phyloP scores from a whole-genome alignment of 1,139 yeast genomes.

The Hemisphaericaspora xylofermentans region DNA sequence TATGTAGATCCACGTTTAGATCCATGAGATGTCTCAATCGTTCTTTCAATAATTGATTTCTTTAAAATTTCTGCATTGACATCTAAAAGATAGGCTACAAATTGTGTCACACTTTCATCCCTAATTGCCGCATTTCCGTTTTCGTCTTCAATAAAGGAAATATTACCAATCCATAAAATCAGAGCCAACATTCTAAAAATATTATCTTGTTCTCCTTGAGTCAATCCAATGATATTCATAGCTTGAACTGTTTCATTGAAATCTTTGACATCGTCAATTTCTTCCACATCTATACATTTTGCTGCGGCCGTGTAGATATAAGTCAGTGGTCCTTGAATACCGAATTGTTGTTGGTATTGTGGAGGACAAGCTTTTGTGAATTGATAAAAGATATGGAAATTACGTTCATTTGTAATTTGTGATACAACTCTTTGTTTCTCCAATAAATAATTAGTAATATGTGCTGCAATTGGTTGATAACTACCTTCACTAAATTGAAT shows the following conservation, averaged over 20 bases:
- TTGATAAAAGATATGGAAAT: conserved; percentile 96
- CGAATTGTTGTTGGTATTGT: conserved; percentile 75
- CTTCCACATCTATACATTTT: conserved; percentile 81
- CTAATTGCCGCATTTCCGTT: conserved; percentile 81
- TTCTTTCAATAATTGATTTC: conserved; percentile 72
- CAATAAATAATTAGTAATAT: conserved; percentile 88
- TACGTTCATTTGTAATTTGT: conserved; percentile 88
- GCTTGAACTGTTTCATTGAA: conserved; percentile 80
- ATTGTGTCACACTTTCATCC: conserved; percentile 86
- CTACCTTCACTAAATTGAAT: conserved; percentile 72
- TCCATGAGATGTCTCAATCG: conserved; percentile 88
- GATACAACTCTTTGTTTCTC: conserved; percentile 96
- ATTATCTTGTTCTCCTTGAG: conserved; percentile 81
- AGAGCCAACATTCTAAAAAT: conserved; percentile 84
- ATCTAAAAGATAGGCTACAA: conserved; percentile 87
- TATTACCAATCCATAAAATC: conserved; percentile 91
- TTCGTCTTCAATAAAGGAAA: conserved; percentile 81
- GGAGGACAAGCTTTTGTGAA: conserved; percentile 90
- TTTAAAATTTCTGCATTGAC: conserved; percentile 69
- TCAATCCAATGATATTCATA: conserved; percentile 83
- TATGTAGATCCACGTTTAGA: conserved; percentile 88
- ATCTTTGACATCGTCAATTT: conserved; percentile 80
- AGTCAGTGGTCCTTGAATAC: conserved; percentile 91
- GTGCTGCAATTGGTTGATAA: conserved; percentile 92
- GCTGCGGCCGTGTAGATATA: conserved; percentile 87